Conservation (phyloP, 352 stramenopile genomes). For the Globisporangium carolinianum region DNA sequence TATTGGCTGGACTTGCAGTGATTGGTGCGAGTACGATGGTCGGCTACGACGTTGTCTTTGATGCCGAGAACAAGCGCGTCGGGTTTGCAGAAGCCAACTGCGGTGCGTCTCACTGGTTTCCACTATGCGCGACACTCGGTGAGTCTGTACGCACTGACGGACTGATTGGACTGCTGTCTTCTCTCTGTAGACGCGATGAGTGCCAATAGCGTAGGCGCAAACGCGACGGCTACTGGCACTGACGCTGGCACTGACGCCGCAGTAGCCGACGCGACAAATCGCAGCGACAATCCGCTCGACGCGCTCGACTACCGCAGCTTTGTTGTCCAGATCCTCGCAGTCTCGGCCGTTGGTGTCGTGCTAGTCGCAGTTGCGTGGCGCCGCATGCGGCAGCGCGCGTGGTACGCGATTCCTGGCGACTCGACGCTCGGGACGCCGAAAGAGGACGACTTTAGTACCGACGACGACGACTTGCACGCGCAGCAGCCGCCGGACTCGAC, state of each 20-base stretch:
- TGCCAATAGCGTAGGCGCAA: background rate
- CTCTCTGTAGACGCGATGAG: background rate
- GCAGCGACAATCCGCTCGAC: slow-evolving; percentile 6
- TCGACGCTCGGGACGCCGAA: slow-evolving; percentile 17
- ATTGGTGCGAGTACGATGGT: slow-evolving; percentile 76
- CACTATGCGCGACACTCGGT: background rate
- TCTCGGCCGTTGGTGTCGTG: slow-evolving; percentile 51
- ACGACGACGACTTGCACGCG: slow-evolving; percentile 15
- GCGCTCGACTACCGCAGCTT: slow-evolving; percentile 20
- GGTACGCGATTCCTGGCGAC: slow-evolving; percentile 43
- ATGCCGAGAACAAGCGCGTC: slow-evolving; percentile 63
- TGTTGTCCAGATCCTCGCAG: slow-evolving; percentile 40
- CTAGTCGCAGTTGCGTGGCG: slow-evolving; percentile 43
- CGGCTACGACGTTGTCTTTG: slow-evolving; percentile 83
- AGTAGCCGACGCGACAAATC: no score
- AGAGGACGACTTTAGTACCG: slow-evolving; percentile 4
- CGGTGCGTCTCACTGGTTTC: slow-evolving; percentile 20
- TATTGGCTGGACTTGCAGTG: slow-evolving; percentile 22
- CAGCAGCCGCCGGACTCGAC: slow-evolving; percentile 12
- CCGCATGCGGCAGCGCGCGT: slow-evolving; percentile 34
- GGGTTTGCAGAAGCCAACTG: slow-evolving; percentile 73
- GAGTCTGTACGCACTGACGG: background rate
- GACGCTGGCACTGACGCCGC: background rate
- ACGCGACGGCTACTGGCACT: background rate
- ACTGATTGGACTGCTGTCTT: background rate